Evolutionary conservation across 768 basidiomycete genomes (phyloP), one percentile per base, ranked within the genome.

Genomic region (Clitopilus passeckerianus): DNA sequence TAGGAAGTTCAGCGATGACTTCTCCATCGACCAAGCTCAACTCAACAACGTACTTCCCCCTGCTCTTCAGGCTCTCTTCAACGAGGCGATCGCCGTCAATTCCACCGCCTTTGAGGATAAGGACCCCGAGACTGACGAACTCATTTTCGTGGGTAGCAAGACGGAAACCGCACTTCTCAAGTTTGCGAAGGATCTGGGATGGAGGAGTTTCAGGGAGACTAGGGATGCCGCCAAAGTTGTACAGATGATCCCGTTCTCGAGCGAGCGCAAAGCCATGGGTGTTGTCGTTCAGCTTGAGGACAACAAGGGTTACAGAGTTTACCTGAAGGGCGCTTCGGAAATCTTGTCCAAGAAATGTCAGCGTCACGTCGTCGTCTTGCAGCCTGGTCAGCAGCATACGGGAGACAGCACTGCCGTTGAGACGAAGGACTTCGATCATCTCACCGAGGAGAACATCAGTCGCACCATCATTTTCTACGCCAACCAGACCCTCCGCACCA

Each of bases 381-480:
- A 69, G 59, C 71, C 76, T 10, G 69, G 69, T 0, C 56, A 65
- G 0, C 54, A 41, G 6, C 64, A 68, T 0, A 61, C 64, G 23
- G 70, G 24, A 9, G 34, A 55, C 12, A 55, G 68, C 6, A 64
- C 57, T n/a, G 63, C 67, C 0, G 71, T 95, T 46, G 80, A 87
- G 68, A 86, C 84, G 1, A 74, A 69, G 59, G 71, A 71, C 0
- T 93, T 97, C 59, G 86, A 86, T 65, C 76, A 82, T 9, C 74
- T 86, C 16, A 85, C 87, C 14, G 77, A 79, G 60, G 88, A 90
- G 67, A 98, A 98, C 69, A 93, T 98, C 70, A 83, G 81, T 24
- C 84, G 92, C 52, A 98, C 96, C 14, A 98, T 95, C 73, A 95
- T 96, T 64, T 96, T 97, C 74, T 98, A 99, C 71, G 95, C 95